These are phyloP conservation scores for Backusella mclennaniae DNA, from an alignment of 192 early-diverging fungal species.

Conservation along the genomic window DNA sequence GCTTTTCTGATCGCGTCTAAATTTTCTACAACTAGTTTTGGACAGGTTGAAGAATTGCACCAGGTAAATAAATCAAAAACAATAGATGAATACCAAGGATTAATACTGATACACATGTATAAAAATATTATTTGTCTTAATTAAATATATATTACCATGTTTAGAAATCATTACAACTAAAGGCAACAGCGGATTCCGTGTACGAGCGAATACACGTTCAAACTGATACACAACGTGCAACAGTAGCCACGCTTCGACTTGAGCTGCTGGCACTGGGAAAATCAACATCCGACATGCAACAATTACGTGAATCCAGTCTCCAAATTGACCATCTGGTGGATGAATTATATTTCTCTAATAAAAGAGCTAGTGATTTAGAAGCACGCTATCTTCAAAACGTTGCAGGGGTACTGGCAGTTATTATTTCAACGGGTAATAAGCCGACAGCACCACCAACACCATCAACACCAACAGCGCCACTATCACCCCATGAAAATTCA, in stretches of 20 bases:
- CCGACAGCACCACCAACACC: not conserved
- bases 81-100: not conserved
- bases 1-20: not conserved
- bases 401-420: not conserved
- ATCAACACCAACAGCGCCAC: not conserved
- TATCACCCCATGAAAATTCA: not conserved
- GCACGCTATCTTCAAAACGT: not conserved
- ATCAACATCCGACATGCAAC: not conserved
- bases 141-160: conserved; percentile 8
- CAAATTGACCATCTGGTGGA: not conserved
- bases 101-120: not conserved
- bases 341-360: conserved; percentile 5
- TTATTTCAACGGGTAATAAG: not conserved
- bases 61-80: not conserved
- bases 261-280: not conserved
- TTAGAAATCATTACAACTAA: conserved; percentile 12
- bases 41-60: not conserved
- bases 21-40: not conserved
- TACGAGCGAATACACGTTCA: conserved; percentile 6
- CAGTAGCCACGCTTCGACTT: not conserved
- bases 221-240: conserved; percentile 6
- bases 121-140: not conserved
- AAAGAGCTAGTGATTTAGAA: not conserved
- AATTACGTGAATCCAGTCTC: not conserved
- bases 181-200: not conserved